Conservation (phyloP, 768 basidiomycete genomes). For the Trametes punicea region DNA sequence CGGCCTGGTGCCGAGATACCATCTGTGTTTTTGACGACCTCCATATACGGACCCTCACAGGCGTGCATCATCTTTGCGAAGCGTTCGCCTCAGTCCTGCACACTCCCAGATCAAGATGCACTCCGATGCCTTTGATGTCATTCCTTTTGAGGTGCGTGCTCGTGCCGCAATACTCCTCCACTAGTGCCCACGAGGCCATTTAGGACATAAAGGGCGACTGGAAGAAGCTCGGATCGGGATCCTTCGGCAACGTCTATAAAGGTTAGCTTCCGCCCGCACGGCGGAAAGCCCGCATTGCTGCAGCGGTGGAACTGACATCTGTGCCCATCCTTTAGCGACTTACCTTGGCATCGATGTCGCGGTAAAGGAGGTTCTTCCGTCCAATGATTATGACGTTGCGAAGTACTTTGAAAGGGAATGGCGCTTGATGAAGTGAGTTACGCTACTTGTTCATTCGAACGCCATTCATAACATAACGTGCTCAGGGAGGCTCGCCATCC, state of each 20-base stretch:
- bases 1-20: constrained; percentile 15
- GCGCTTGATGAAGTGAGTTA: constrained; percentile 81
- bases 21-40: neutral
- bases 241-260: constrained; percentile 91
- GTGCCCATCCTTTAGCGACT: constrained; percentile 44
- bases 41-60: no score
- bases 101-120: constrained; percentile 25
- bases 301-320: neutral
- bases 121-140: constrained; percentile 82
- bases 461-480: neutral
- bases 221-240: constrained; percentile 89
- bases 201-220: constrained; percentile 86
- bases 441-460: neutral
- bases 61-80: neutral
- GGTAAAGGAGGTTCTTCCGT: constrained; percentile 94
- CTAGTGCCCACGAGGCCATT: constrained; percentile 3
- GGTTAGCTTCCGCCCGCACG: constrained; percentile 41
- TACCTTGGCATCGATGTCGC: constrained; percentile 97
- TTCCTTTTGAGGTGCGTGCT: constrained; percentile 71
- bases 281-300: neutral
- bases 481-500: constrained; percentile 82
- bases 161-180: neutral
- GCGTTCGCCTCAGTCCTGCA: neutral
- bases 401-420: constrained; percentile 99
- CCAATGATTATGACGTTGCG: constrained; percentile 86